Base-by-base conservation (phyloP, 805 yeast genomes). In the Dipodascopsis uninucleata region DNA sequence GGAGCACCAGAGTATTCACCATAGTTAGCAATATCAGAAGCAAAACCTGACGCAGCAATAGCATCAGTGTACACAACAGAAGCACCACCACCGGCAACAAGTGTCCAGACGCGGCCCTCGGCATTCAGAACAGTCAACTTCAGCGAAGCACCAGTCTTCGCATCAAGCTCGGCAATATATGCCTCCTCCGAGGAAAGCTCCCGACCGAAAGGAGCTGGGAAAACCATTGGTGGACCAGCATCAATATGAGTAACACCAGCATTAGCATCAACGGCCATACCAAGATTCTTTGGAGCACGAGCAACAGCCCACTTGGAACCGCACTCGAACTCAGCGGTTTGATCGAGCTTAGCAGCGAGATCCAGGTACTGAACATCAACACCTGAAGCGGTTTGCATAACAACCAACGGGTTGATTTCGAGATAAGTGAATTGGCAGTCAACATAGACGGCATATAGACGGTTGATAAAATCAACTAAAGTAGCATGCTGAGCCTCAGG, bases 1-100 rank as follows among this genome's bases (percentile, higher is more conserved):
- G 74, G 74, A 6, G 74, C 74, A 24, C 74, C 74, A 21, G 74
- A 69, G 66, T 70, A 70, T 60, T 70, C 74, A 34, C 74, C 74
- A 57, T 70, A 70, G 65, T 70, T 70, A 31, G 74, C 74, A 34
- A 70, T 66, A 56, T 70, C 72, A 42, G 53, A 55, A 31, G 74
- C 72, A 52, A 52, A 69, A 32, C 74, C 74, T 10, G 73, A 71
- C 25, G 71, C 64, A 43, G 74, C 74, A 49, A 70, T 70, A 46
- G 74, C 74, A 41, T 70, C 74, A 22, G 74, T 74, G 52, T 70
- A 70, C 23, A 70, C 74, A 9, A 70, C 74, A 2, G 73, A 69
- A 28, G 74, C 74, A 48, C 74, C 74, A 49, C 74, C 74, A 25
- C 74, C 74, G 41, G 74, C 74, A 26, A 70, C 74, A 34, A 70